These are phyloP conservation scores for Schrenkiella parvula DNA, from an alignment of 345 rosid species.

Conservation along the genomic window DNA sequence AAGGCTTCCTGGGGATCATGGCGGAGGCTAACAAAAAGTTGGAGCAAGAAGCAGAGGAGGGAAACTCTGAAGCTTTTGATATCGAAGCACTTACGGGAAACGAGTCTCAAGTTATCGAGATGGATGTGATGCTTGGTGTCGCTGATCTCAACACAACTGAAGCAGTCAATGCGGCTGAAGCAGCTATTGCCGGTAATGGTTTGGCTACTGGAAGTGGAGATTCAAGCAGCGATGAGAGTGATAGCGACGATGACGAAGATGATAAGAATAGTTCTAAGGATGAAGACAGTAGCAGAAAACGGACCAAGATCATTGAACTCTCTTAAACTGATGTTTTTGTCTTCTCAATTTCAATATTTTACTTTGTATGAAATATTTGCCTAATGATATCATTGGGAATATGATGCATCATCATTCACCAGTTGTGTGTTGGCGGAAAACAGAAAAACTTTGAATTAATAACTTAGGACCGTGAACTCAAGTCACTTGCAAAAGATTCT, in stretches of 20 bases:
- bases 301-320: conserved; percentile 25
- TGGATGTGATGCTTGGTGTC: conserved; percentile 88
- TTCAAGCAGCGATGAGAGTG: conserved; percentile 36
- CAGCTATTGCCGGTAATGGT: conserved; percentile 46
- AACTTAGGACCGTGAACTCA: background rate
- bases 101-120: conserved; percentile 70
- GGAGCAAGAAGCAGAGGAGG: conserved; percentile 61
- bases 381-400: background rate
- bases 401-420: background rate
- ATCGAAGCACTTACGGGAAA: conserved; percentile 68
- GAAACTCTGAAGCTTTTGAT: conserved; percentile 50
- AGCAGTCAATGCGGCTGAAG: conserved; percentile 80
- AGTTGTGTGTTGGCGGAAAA: background rate
- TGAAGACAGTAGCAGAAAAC: conserved; percentile 12
- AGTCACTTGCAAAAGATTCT: background rate
- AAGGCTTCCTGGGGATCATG: conserved; percentile 63
- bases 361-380: background rate
- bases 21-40: conserved; percentile 67
- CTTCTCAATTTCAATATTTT: background rate
- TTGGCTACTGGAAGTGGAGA: conserved; percentile 31
- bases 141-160: conserved; percentile 92
- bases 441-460: background rate
- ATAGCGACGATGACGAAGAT: background rate
- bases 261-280: background rate
- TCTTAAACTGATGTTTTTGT: background rate